These are phyloP conservation scores for Davidsoniella eucalypti DNA, from an alignment of 2,329 filamentous ascomycete genomes.

Conservation along the genomic window DNA sequence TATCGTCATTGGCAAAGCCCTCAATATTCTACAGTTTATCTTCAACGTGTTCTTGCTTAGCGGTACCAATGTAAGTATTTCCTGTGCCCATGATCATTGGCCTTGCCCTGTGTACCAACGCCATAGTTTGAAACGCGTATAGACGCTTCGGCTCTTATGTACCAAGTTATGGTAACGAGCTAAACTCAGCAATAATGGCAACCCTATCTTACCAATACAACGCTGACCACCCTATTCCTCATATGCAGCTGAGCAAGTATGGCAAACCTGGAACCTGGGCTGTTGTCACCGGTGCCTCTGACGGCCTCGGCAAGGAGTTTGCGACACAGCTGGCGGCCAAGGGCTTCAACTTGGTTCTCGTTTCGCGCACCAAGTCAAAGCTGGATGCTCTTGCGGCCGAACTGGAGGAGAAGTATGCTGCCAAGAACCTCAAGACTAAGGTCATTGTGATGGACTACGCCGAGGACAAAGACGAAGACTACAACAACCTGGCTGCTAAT, in stretches of 20 bases:
- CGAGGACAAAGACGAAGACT: conserved; percentile 63
- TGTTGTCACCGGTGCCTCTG: conserved; percentile 84
- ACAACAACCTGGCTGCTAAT: conserved; percentile 51
- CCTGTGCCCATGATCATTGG: background rate
- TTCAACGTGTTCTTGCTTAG: conserved; percentile 52
- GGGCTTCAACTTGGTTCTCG: conserved; percentile 86
- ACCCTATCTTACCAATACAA: too few species aligned
- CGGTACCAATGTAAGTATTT: conserved; percentile 40
- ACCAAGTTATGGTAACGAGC: too few species aligned
- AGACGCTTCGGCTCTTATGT: background rate
- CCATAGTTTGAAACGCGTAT: background rate
- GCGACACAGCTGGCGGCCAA: conserved; percentile 76
- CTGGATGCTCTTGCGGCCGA: conserved; percentile 62
- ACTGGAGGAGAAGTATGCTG: conserved; percentile 52
- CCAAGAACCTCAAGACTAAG: conserved; percentile 49
- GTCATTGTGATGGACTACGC: conserved; percentile 84
- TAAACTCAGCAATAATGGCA: background rate
- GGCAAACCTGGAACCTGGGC: conserved; percentile 88
- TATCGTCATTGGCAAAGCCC: conserved; percentile 36
- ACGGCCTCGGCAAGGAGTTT: conserved; percentile 94
- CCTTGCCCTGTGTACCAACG: background rate
- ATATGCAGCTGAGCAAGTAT: conserved; percentile 62
- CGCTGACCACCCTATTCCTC: background rate
- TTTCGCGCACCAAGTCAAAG: conserved; percentile 91
- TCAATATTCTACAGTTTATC: conserved; percentile 44